phyloP scores from a whole-genome alignment of 257 asterid species.

The Fraxinus americana region DNA sequence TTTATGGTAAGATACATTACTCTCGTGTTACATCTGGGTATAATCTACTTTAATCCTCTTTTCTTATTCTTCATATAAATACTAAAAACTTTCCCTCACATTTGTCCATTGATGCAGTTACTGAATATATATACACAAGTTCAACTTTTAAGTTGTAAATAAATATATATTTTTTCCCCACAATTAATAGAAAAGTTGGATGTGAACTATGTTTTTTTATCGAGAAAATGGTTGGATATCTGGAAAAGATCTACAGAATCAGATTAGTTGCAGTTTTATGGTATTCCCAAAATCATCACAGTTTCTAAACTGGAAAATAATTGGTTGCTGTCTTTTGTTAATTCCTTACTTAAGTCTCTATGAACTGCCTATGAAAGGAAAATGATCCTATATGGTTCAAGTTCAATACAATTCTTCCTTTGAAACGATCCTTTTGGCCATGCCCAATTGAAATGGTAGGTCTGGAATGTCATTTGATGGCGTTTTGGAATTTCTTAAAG shows the following conservation, averaged over 20 bases:
- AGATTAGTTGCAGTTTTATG: background rate
- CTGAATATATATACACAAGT: background rate
- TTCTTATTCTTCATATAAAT: background rate
- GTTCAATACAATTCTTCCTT: background rate
- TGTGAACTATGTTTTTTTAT: background rate
- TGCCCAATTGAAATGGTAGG: background rate
- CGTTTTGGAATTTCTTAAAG: background rate
- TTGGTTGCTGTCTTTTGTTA: background rate
- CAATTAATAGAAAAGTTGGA: background rate
- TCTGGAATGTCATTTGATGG: background rate
- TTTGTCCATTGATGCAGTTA: background rate
- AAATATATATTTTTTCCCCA: background rate
- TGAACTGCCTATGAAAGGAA: background rate
- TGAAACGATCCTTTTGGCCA: background rate
- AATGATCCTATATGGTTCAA: background rate
- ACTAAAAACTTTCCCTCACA: background rate
- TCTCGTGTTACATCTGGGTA: background rate
- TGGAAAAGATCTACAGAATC: background rate
- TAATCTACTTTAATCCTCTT: background rate
- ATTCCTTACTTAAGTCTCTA: background rate
- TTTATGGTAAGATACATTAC: slow-evolving; percentile 65
- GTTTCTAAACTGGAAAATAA: background rate
- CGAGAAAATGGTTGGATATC: background rate
- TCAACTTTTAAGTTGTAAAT: too few species aligned
- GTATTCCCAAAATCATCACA: background rate